phyloP scores from a whole-genome alignment of 345 rosid species.

The Eucalyptus camaldulensis region DNA sequence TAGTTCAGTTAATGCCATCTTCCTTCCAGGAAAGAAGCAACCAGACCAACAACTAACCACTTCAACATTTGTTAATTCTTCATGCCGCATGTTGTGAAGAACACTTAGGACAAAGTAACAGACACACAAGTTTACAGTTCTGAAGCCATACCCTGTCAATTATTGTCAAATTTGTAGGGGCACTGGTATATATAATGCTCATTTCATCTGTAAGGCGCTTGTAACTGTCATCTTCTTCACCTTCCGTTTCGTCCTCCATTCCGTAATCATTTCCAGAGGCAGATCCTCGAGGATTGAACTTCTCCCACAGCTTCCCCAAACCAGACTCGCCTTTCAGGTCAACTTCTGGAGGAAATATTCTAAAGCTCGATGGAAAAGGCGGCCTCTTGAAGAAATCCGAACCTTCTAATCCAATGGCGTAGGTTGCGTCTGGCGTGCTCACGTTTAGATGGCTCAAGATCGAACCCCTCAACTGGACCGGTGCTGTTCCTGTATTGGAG shows the following conservation, averaged over 20 bases:
- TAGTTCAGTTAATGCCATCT: not conserved
- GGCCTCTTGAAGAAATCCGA: conserved; percentile 37
- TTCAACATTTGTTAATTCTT: not conserved
- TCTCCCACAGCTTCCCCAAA: conserved; percentile 3
- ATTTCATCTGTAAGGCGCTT: conserved; percentile 55
- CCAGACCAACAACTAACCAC: not conserved
- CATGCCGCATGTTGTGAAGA: not conserved
- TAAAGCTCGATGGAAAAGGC: conserved; percentile 18
- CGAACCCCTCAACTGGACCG: conserved; percentile 32
- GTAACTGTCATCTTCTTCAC: conserved; percentile 53
- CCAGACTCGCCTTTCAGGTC: not conserved
- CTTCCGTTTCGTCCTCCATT: conserved; percentile 24
- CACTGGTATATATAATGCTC: conserved; percentile 71
- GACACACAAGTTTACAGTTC: not conserved
- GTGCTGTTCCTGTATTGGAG: conserved; percentile 28
- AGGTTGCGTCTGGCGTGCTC: conserved; percentile 84
- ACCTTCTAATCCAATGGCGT: conserved; percentile 59
- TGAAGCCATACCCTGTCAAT: conserved; percentile 54
- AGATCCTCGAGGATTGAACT: not conserved
- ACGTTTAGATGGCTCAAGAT: conserved; percentile 62
- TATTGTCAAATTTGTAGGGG: conserved; percentile 54
- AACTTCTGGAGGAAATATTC: conserved; percentile 32
- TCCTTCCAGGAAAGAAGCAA: not conserved
- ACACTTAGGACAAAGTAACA: not conserved
- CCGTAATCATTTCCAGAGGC: not conserved